Evolutionary conservation across 1,139 yeast genomes (phyloP).

Genomic region (Yamadazyma conglobata): DNA sequence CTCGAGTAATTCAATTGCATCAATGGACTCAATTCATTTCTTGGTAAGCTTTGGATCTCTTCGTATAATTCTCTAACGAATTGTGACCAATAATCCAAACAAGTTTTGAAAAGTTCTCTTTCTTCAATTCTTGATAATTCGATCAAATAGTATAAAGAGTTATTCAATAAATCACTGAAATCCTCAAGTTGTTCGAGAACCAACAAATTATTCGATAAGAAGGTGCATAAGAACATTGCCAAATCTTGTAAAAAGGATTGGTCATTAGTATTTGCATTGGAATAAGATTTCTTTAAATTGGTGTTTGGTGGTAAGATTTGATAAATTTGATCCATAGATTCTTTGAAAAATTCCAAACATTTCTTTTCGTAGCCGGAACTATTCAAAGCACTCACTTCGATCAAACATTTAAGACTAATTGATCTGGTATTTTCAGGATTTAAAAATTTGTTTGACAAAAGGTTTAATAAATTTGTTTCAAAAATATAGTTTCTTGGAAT

Average conservation of each 20-base stretch:
- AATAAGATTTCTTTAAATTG: slow-evolving; percentile 71
- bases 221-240: slow-evolving; percentile 89
- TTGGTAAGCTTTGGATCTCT: slow-evolving; percentile 81
- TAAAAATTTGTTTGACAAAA: slow-evolving; percentile 73
- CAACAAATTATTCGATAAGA: slow-evolving; percentile 69
- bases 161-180: slow-evolving; percentile 57
- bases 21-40: slow-evolving; percentile 67
- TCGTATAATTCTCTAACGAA: slow-evolving; percentile 77
- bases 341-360: slow-evolving; percentile 67
- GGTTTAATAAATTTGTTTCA: slow-evolving; percentile 74
- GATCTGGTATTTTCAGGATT: slow-evolving; percentile 80
- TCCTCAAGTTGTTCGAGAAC: slow-evolving; percentile 66
- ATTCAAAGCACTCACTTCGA: slow-evolving; percentile 76
- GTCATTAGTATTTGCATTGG: slow-evolving; percentile 73
- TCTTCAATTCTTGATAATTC: slow-evolving; percentile 90
- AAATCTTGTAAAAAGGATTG: slow-evolving; percentile 95
- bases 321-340: slow-evolving; percentile 69
- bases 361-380: slow-evolving; percentile 64
- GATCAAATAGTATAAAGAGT: slow-evolving; percentile 76
- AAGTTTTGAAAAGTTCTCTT: slow-evolving; percentile 91
- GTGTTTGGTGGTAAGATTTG: slow-evolving; percentile 71
- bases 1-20: slow-evolving; percentile 62
- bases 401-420: slow-evolving; percentile 82
- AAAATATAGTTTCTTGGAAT: slow-evolving; percentile 86
- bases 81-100: slow-evolving; percentile 90